Evolutionary conservation across 768 basidiomycete species (phyloP), one percentile per base, ranked within the genome.

Genomic region (Naganishia antarctica): DNA sequence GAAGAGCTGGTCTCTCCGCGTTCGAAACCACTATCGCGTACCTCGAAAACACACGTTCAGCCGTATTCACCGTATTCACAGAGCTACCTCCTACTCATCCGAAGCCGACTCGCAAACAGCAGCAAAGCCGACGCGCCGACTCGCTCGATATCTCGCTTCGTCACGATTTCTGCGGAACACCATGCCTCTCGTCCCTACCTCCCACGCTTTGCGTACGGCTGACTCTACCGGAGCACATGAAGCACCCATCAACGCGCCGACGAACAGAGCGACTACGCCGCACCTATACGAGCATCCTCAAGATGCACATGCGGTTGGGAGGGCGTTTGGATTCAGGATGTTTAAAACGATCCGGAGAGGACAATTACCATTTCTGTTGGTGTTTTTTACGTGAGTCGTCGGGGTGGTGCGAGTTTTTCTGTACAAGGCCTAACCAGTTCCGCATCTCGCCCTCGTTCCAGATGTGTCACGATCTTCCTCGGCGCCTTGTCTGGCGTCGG

Each of bases 401-500:
- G n/a, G n/a, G n/a, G n/a, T n/a, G n/a, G n/a, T n/a, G n/a, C n/a
- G n/a, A n/a, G n/a, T n/a, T n/a, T n/a, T n/a, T n/a, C n/a, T n/a
- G n/a, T n/a, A n/a, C n/a, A n/a, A n/a, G n/a, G n/a, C n/a, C n/a
- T n/a, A n/a, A n/a, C n/a, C n/a, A n/a, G n/a, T n/a, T n/a, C n/a
- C n/a, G n/a, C n/a, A n/a, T n/a, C n/a, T n/a, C 29, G 12, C 28
- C 40, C 37, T 3, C 31, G 21, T 4, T 48, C 2, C 66, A 77
- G 76, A 57, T 75, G 73, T 65, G 61, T 71, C 5, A 64, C 73
- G 43, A 63, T 74, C 57, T 77, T 77, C 67, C 71, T 75, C 66
- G 70, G 72, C 6, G 74, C 76, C 29, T 64, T 77, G 18, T 68
- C 72, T 9, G 76, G 76, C 0, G 47, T 74, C 37, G 76, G 76